phyloP scores from a whole-genome alignment of 495 filamentous ascomycete species.

The Trichoderma erinaceum region DNA sequence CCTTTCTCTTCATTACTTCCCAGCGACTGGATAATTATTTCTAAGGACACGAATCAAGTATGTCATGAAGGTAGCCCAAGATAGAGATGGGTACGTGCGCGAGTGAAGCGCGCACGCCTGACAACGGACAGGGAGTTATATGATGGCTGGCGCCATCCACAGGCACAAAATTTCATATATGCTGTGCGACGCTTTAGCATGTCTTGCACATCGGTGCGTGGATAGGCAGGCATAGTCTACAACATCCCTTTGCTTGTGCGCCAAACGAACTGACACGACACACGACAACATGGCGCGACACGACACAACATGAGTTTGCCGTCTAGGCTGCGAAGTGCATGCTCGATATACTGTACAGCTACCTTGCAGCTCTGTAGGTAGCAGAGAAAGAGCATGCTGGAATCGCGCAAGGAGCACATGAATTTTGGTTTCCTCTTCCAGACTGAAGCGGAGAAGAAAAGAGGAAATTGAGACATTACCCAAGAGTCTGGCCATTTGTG shows the following conservation, averaged over 20 bases:
- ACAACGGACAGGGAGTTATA: not conserved
- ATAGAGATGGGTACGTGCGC: not conserved
- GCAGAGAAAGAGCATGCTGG: not conserved
- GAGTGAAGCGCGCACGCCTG: not conserved
- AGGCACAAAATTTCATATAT: not conserved
- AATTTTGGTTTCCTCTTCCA: not conserved
- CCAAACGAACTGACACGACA: not conserved
- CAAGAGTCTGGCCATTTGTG: not conserved
- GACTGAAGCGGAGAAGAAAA: slow-evolving; percentile 1
- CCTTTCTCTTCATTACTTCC: not conserved
- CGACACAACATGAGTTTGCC: not conserved
- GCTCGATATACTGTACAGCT: not conserved
- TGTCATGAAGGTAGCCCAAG: not conserved
- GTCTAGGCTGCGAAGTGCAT: not conserved
- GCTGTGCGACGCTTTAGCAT: slow-evolving; percentile 3
- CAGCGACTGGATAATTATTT: not conserved
- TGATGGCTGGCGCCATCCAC: slow-evolving; percentile 7
- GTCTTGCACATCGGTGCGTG: not conserved
- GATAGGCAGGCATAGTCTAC: not conserved
- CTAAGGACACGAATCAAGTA: not conserved
- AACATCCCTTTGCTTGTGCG: not conserved
- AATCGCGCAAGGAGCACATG: not conserved
- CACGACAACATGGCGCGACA: not conserved
- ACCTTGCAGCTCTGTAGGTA: not conserved
- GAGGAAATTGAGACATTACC: not conserved